Evolutionary conservation across 768 basidiomycete species (phyloP), one percentile per base, ranked within the genome.

Genomic region (Tephrocybe sp.): DNA sequence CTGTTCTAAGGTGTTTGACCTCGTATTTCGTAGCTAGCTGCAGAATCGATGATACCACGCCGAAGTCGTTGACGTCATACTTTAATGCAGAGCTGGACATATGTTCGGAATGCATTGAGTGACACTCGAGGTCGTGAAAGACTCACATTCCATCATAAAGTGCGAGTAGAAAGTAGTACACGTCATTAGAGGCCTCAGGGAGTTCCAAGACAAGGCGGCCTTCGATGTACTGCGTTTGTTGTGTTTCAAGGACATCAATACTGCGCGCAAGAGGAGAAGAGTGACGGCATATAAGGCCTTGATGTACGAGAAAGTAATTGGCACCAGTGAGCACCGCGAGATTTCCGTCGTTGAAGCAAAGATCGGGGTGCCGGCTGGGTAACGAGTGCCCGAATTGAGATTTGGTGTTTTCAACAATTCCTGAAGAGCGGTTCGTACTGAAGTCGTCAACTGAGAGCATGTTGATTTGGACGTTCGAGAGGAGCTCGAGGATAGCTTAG

Each of bases 91-190:
- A 76, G 40, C 83, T 79, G 49, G 21, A 24, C 15, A 35, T 50
- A 27, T 25, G 25, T 43, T 62, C n/a, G 64, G 53, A 22, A 15
- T 47, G 58, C 37, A 52, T 38, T n/a, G 28, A 41, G 45, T 11
- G 35, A 52, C n/a, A 31, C 9, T 41, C 40, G 40, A n/a, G n/a
- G n/a, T n/a, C n/a, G 38, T 4, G 35, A n/a, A 41, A 22, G 13
- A 70, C 86, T 60, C 61, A 87, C 86, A 82, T 72, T 60, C 86
- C 86, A 54, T 88, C 87, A 56, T 88, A 90, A 13, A 91, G 56
- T 4, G 84, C 82, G 24, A 75, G 69, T 16, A 91, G 65, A 55
- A 91, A 83, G 51, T 71, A 64, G 19, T 70, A 74, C 53, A 88
- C 67, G 50, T 86, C 83, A 49, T 76, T 73, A 12, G 86, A 64